Evolutionary conservation across 208 protist species (phyloP).

Genomic region (Wallacemonas sp.): DNA sequence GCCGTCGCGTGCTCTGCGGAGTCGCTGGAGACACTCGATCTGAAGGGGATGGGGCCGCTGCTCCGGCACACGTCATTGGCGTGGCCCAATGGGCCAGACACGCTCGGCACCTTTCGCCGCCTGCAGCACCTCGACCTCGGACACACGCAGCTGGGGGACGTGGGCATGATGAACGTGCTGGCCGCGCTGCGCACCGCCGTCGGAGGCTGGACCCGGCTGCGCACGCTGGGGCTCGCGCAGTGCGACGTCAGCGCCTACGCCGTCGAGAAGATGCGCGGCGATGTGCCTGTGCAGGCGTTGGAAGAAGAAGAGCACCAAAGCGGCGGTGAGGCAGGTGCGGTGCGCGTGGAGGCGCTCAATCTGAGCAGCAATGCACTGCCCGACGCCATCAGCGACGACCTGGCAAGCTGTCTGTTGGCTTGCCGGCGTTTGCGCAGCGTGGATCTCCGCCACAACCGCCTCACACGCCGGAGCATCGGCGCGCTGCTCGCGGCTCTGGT

Average conservation of each 20-base stretch:
- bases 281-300: not conserved
- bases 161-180: slow-evolving; percentile 33
- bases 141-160: slow-evolving; percentile 48
- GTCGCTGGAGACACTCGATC: slow-evolving; percentile 33
- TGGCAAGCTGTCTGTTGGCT: slow-evolving; percentile 44
- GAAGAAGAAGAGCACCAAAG: not conserved
- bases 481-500: slow-evolving; percentile 38
- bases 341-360: slow-evolving; percentile 41
- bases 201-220: slow-evolving; percentile 64
- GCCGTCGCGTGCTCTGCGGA: slow-evolving; percentile 22
- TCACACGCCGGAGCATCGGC: slow-evolving; percentile 31
- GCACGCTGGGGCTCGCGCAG: slow-evolving; percentile 51
- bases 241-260: slow-evolving; percentile 47
- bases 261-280: slow-evolving; percentile 27
- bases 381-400: slow-evolving; percentile 40
- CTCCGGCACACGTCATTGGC: slow-evolving; percentile 26
- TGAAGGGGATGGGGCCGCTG: slow-evolving; percentile 34
- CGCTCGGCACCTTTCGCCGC: slow-evolving; percentile 15
- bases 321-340: slow-evolving; percentile 4
- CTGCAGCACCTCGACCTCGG: slow-evolving; percentile 49
- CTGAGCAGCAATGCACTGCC: slow-evolving; percentile 52
- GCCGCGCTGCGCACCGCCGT: slow-evolving; percentile 29
- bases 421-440: slow-evolving; percentile 45
- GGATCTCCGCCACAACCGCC: slow-evolving; percentile 61
- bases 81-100: not conserved